A percentile compares a stretch with the other conserved stretches of the same genome.
phyloP scores from a whole-genome alignment of 2,329 filamentous ascomycete genomes.

The Hypoxylon sp. region DNA sequence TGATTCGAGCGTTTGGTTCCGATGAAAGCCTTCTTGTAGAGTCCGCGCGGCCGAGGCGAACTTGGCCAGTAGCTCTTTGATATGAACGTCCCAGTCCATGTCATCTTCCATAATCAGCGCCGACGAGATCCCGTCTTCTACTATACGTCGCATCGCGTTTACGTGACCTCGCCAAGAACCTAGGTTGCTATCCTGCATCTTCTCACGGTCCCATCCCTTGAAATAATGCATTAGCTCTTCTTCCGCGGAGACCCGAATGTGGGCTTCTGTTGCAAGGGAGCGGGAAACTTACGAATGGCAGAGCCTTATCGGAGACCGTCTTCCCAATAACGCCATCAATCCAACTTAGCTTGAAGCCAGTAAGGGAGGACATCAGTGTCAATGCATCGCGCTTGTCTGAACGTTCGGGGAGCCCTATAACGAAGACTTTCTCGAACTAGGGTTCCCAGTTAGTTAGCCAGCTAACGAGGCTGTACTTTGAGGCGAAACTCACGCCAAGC shows the following conservation, averaged over 20 bases:
- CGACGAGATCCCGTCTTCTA: conserved; percentile 54
- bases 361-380: conserved; percentile 58
- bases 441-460: conserved; percentile 4
- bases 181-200: conserved; percentile 52
- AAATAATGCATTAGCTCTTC: conserved; percentile 7
- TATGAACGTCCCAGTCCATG: conserved; percentile 61
- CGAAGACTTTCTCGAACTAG: conserved; percentile 61
- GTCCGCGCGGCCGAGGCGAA: conserved; percentile 46
- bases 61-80: conserved; percentile 54
- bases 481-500: conserved; percentile 36
- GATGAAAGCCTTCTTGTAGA: conserved; percentile 35
- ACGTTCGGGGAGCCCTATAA: conserved; percentile 61
- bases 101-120: conserved; percentile 63
- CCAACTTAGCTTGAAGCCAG: conserved; percentile 60
- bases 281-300: conserved; percentile 52
- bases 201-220: conserved; percentile 49
- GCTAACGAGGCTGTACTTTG: not conserved
- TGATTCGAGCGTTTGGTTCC: conserved; percentile 37
- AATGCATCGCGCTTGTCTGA: conserved; percentile 65
- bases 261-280: not conserved
- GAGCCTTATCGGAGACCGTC: conserved; percentile 58
- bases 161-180: conserved; percentile 59
- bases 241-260: not conserved
- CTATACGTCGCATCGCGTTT: conserved; percentile 56
- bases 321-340: conserved; percentile 59